Conservation (phyloP, 208 protist species). For the Crithidia brevicula region DNA sequence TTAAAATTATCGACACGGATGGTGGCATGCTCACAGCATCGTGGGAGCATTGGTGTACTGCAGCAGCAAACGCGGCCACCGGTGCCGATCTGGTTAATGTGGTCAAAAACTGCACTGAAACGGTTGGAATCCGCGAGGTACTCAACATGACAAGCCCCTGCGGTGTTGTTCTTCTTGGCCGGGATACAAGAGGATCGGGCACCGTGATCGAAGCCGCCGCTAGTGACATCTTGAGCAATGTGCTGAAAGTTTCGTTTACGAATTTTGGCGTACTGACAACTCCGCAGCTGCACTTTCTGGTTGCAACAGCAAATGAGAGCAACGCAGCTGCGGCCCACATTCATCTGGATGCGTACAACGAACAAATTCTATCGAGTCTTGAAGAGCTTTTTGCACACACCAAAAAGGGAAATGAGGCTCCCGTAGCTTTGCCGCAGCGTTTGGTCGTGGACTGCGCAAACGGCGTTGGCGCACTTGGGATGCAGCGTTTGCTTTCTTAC, state of each 20-base stretch:
- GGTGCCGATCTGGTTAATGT: slow-evolving; percentile 53
- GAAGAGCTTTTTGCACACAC: slow-evolving; percentile 14
- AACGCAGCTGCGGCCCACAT: background rate
- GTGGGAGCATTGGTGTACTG: slow-evolving; percentile 75
- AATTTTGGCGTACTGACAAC: slow-evolving; percentile 56
- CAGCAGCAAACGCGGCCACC: slow-evolving; percentile 55
- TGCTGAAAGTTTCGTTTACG: slow-evolving; percentile 22
- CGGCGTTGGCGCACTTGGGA: slow-evolving; percentile 76
- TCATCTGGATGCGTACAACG: slow-evolving; percentile 31
- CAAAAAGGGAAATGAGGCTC: background rate
- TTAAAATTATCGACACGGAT: slow-evolving; percentile 88
- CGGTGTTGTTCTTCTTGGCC: slow-evolving; percentile 42
- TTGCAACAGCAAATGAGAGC: slow-evolving; percentile 35
- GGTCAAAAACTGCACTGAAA: slow-evolving; percentile 37
- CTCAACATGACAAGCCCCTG: slow-evolving; percentile 17
- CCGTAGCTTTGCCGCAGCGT: slow-evolving; percentile 7
- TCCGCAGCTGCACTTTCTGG: slow-evolving; percentile 79
- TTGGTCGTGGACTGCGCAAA: slow-evolving; percentile 91
- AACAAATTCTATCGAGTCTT: slow-evolving; percentile 42
- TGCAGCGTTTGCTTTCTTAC: slow-evolving; percentile 49
- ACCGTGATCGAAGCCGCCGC: slow-evolving; percentile 44
- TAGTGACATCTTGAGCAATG: slow-evolving; percentile 18
- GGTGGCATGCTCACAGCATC: slow-evolving; percentile 72
- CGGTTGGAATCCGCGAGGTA: background rate
- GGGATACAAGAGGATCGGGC: slow-evolving; percentile 66